Percentiles rank a stretch among this genome's conserved stretches.
Evolutionary conservation across 495 filamentous ascomycete genomes (phyloP).

Genomic region (Tuber borchii): DNA sequence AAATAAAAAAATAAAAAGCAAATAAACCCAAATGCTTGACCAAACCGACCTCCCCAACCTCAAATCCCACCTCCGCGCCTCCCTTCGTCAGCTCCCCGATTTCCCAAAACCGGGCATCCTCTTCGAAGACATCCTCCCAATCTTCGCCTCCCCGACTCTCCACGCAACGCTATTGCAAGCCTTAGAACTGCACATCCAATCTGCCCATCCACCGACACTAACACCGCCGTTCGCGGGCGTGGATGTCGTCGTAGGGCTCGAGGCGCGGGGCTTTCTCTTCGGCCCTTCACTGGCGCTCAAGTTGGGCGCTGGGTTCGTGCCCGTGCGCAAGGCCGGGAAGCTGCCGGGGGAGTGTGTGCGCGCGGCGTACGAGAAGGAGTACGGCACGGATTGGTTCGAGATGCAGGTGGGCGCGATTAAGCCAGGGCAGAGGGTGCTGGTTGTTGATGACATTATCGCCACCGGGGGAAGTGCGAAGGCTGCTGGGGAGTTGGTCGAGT

Average conservation of each 20-base stretch:
- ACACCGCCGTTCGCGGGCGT: constrained; percentile 53
- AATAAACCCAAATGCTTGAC: constrained; percentile 15
- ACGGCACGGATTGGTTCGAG: constrained; percentile 93
- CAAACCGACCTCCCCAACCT: constrained; percentile 30
- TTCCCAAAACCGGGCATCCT: constrained; percentile 91
- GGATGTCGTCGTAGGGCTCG: constrained; percentile 87
- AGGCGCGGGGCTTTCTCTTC: constrained; percentile 92
- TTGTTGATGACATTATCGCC: constrained; percentile 97
- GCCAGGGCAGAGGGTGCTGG: constrained; percentile 77
- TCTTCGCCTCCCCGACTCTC: constrained; percentile 73
- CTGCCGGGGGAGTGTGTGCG: constrained; percentile 80
- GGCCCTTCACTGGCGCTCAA: constrained; percentile 82
- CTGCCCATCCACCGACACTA: constrained; percentile 46
- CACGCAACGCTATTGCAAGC: constrained; percentile 76
- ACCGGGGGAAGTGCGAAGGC: constrained; percentile 92
- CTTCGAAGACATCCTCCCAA: constrained; percentile 97
- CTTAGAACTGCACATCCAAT: constrained; percentile 72
- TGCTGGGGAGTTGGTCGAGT: constrained; percentile 74
- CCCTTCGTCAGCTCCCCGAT: constrained; percentile 75
- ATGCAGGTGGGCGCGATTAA: constrained; percentile 82
- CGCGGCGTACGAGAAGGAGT: constrained; percentile 87
- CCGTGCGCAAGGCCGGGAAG: constrained; percentile 93
- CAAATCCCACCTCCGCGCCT: constrained; percentile 46
- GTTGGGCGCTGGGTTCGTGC: constrained; percentile 82
- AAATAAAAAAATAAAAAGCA: neutral